Base-by-base conservation (phyloP, 306 rosid species). In the Astragalus membranaceus region DNA sequence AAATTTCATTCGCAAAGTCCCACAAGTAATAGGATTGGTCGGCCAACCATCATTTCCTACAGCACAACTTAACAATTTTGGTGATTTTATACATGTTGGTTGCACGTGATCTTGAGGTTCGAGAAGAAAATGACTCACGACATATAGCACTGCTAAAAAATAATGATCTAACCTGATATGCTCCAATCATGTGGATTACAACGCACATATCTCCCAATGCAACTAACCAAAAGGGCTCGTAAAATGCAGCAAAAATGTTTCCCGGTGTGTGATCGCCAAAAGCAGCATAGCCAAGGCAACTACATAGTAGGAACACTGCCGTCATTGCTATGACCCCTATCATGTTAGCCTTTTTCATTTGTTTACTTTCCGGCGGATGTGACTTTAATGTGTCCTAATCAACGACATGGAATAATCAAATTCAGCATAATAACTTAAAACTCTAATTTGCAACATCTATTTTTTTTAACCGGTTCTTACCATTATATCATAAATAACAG, bases 321-420 rank as follows among this genome's bases (percentile, higher is more conserved):
- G 84, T 50, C 95, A 90, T 90, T 8, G 83, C 68, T 29, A 82
- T 75, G 5, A 84, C 73, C 14, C 85, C 88, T 4, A 85, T 41
- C 76, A 64, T 59, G 13, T 78, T 85, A 4, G 87, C 89, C 74
- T 4, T 88, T 74, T 88, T 91, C 92, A 86, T 91, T 75, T 86
- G 90, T 43, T 85, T 86, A 82, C 77, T 86, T 59, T 88, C 95
- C 17, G 97, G 74, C 36, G 90, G 92, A 4, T 72, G 50, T 43
- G 95, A 85, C 83, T 69, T 88, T 57, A 85, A 48, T 9, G 95
- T 86, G 78, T 88, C 95, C 97, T 91, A 72, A 61, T 75, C 61
- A 81, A 23, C 36, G 41, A 0, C 5, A 65, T 23, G 7, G 4
- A 52, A 78, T 13, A 35, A 63, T 69, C 11, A 17, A 2, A 66